Evolutionary conservation across 352 stramenopile species (phyloP).

Genomic region (Phytophthora multivora): DNA sequence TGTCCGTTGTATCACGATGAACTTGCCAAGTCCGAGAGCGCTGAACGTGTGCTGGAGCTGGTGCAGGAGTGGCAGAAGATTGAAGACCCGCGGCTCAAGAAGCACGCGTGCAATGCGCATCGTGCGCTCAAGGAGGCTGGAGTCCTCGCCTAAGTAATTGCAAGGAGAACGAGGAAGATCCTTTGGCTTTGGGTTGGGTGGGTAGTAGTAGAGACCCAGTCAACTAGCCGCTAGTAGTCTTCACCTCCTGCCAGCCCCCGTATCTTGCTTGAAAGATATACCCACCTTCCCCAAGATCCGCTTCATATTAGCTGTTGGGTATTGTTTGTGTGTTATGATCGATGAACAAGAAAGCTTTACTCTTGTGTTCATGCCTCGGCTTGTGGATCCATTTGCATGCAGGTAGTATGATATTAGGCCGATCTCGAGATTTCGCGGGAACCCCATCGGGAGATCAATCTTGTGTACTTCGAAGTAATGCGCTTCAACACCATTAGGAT

Average conservation of each 20-base stretch:
- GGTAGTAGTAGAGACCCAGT: conserved; percentile 15
- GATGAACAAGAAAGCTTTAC: conserved; percentile 26
- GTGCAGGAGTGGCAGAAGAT: conserved; percentile 85
- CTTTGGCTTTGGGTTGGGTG: conserved; percentile 10
- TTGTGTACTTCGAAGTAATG: neutral
- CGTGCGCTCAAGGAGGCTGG: conserved; percentile 77
- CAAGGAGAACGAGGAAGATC: conserved; percentile 17
- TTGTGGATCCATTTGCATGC: no score
- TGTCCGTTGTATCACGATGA: conserved; percentile 85
- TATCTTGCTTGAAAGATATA: conserved; percentile 55
- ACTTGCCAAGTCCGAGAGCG: conserved; percentile 66
- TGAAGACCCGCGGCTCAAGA: conserved; percentile 84
- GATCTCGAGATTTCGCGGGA: conserved; percentile 14
- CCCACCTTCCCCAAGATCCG: conserved; percentile 16
- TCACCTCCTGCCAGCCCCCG: conserved; percentile 17
- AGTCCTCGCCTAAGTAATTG: conserved; percentile 66
- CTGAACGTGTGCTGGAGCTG: conserved; percentile 61
- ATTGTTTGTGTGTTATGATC: conserved; percentile 22
- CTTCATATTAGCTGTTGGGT: conserved; percentile 20
- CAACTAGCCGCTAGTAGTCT: conserved; percentile 8
- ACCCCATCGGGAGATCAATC: neutral
- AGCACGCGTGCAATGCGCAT: conserved; percentile 84
- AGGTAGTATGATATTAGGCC: no score
- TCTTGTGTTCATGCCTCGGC: neutral
- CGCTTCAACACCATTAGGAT: neutral